A percentile compares a stretch with the other conserved stretches of the same genome.
phyloP scores from a whole-genome alignment of 2,329 filamentous ascomycete species.

The Hypoxylon sp. region DNA sequence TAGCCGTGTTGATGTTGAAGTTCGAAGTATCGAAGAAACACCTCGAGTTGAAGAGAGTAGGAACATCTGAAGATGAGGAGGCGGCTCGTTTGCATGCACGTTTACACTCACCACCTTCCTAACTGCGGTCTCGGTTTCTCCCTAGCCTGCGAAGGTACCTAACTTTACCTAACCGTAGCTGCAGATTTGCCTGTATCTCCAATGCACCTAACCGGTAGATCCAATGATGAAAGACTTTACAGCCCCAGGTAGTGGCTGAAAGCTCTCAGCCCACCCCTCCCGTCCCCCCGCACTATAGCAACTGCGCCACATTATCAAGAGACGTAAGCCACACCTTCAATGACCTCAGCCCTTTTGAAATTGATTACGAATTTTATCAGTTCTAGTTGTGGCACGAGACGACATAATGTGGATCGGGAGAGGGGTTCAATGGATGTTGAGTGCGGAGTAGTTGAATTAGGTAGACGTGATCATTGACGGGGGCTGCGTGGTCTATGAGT shows the following conservation, averaged over 20 bases:
- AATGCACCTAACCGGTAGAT: not conserved
- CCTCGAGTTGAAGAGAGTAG: slow-evolving; percentile 28
- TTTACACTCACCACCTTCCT: slow-evolving; percentile 17
- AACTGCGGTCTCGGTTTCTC: not conserved
- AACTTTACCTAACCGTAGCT: slow-evolving; percentile 21
- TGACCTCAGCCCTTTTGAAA: too few species aligned
- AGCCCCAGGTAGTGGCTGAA: not conserved
- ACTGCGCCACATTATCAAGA: slow-evolving; percentile 10
- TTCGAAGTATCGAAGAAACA: slow-evolving; percentile 36
- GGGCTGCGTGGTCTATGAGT: too few species aligned
- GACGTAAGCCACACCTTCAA: slow-evolving; percentile 6
- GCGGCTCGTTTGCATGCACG: too few species aligned
- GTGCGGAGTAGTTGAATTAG: too few species aligned
- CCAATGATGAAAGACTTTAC: slow-evolving; percentile 7
- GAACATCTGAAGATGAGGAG: slow-evolving; percentile 29
- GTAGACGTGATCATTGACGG: too few species aligned
- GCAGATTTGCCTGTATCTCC: slow-evolving; percentile 5
- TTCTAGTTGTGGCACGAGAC: too few species aligned
- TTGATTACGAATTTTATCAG: too few species aligned
- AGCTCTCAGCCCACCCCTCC: not conserved
- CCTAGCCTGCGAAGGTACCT: slow-evolving; percentile 20
- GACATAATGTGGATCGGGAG: too few species aligned
- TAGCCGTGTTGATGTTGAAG: slow-evolving; percentile 32
- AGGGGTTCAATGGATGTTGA: too few species aligned
- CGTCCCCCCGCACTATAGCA: slow-evolving; percentile 18